Percentiles rank a stretch among this genome's conserved stretches.
Conservation (phyloP, 257 asterid species). For the Solanum sparsipilum region DNA sequence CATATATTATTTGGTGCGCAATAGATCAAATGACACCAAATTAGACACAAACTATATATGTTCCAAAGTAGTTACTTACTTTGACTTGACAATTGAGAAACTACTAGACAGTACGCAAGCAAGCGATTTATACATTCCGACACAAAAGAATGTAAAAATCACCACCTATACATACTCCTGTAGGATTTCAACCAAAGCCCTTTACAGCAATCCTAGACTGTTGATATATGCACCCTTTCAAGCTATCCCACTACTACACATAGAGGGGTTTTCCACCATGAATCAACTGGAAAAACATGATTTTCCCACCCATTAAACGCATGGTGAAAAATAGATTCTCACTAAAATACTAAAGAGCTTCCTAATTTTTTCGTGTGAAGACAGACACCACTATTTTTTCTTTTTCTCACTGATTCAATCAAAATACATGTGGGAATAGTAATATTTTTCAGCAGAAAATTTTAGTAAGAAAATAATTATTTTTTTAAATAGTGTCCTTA, state of each 20-base stretch:
- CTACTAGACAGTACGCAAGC: neutral
- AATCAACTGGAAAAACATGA: neutral
- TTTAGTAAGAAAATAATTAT: neutral
- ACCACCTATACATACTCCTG: neutral
- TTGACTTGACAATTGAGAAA: neutral
- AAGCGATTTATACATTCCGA: no score
- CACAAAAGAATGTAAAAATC: neutral
- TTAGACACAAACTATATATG: neutral
- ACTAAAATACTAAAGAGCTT: neutral
- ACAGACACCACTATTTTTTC: accelerated
- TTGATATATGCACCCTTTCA: neutral
- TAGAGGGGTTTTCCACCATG: neutral
- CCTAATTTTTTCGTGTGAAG: neutral
- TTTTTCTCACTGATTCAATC: neutral
- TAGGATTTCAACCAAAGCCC: neutral
- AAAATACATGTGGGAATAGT: neutral
- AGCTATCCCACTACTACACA: neutral
- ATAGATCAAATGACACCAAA: neutral
- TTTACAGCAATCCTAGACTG: neutral
- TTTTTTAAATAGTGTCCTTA: neutral
- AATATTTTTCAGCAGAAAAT: neutral
- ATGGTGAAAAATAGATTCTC: no score
- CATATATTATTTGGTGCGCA: neutral
- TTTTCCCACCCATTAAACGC: accelerated
- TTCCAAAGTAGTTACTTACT: neutral